phyloP scores from a whole-genome alignment of 75 land plant species.

The Selaginella tamariscina region DNA sequence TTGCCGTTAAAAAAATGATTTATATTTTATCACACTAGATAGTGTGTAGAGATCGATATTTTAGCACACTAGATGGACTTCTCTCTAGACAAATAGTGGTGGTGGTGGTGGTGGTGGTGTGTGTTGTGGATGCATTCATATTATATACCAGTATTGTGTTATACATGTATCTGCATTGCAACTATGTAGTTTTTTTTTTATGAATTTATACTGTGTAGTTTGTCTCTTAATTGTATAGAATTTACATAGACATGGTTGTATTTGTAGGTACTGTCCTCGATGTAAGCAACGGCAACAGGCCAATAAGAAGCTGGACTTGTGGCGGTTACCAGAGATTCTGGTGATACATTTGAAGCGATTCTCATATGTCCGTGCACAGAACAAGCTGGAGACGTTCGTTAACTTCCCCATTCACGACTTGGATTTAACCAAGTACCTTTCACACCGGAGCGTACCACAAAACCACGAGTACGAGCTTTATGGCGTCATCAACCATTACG shows the following conservation, averaged over 20 bases:
- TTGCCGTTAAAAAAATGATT: too few relatives aligned
- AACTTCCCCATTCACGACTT: constrained; percentile 9
- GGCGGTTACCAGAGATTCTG: constrained; percentile 7
- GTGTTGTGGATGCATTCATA: too few relatives aligned
- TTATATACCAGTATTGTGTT: too few relatives aligned
- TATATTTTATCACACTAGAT: too few relatives aligned
- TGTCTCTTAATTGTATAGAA: neutral
- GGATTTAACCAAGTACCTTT: constrained; percentile 3
- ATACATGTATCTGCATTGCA: too few relatives aligned
- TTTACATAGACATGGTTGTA: neutral
- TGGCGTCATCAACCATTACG: constrained; percentile 9
- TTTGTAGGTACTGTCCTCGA: neutral
- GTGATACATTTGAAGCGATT: constrained; percentile 1
- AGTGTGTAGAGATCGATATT: too few relatives aligned
- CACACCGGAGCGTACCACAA: neutral
- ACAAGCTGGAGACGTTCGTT: constrained; percentile 6
- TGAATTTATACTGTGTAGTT: too few relatives aligned
- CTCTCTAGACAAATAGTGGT: too few relatives aligned
- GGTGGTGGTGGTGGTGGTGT: too few relatives aligned
- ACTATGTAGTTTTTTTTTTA: too few relatives aligned
- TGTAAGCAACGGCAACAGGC: constrained; percentile 2
- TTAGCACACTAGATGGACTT: too few relatives aligned
- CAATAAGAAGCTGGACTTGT: constrained; percentile 5
- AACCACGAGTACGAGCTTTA: neutral
- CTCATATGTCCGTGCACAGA: neutral